These are phyloP conservation scores for Scheffersomyces lignicola DNA, from an alignment of 1,139 yeast genomes.

Conservation along the genomic window DNA sequence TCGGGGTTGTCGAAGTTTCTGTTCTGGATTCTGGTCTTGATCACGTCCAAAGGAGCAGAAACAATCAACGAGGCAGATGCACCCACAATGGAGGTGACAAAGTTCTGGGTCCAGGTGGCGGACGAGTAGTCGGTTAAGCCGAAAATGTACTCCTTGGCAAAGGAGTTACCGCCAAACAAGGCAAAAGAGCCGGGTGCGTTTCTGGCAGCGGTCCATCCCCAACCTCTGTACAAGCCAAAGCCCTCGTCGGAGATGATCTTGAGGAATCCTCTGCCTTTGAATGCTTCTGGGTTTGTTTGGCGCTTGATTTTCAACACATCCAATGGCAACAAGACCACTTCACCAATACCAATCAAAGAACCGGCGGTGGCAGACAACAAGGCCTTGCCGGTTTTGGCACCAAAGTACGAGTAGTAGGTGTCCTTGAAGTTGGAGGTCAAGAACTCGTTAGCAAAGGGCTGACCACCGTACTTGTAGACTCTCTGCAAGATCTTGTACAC, in stretches of 20 bases:
- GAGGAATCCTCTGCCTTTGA: constrained; percentile 94
- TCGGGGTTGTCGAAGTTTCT: constrained; percentile 94
- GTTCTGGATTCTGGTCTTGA: constrained; percentile 97
- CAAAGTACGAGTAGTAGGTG: constrained; percentile 73
- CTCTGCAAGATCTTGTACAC: constrained; percentile 95
- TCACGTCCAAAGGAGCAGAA: constrained; percentile 96
- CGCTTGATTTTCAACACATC: constrained; percentile 97
- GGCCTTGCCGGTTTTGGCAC: constrained; percentile 95
- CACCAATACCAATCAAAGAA: constrained; percentile 95
- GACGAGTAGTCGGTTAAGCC: constrained; percentile 81
- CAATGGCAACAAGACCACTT: constrained; percentile 89
- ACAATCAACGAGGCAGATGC: constrained; percentile 97
- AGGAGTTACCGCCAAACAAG: constrained; percentile 96
- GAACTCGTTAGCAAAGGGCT: constrained; percentile 96
- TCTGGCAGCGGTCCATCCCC: constrained; percentile 99
- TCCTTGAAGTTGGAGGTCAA: constrained; percentile 72
- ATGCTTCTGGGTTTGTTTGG: constrained; percentile 98
- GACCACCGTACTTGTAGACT: constrained; percentile 98
- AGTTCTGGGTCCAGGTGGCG: constrained; percentile 96
- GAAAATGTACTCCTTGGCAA: constrained; percentile 93
- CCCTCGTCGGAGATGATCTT: constrained; percentile 90
- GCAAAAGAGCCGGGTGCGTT: constrained; percentile 99
- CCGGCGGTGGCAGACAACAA: constrained; percentile 97
- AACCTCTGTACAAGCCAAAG: constrained; percentile 89
- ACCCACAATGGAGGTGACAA: constrained; percentile 94